Percentiles rank a stretch among this genome's conserved stretches.
Evolutionary conservation across 345 rosid genomes (phyloP).

Genomic region (Ceriops zippeliana): DNA sequence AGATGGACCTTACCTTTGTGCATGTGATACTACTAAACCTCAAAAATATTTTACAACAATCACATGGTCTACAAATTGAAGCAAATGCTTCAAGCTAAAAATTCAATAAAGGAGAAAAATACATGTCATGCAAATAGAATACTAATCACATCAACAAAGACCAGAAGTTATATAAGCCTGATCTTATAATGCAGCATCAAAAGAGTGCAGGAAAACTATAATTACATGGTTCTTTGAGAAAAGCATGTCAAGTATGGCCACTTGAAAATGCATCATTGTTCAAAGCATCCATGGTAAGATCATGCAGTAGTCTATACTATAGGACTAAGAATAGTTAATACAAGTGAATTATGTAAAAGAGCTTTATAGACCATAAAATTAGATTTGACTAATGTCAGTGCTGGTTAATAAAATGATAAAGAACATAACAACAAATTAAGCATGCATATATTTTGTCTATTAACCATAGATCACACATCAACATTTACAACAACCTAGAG

Average conservation of each 20-base stretch:
- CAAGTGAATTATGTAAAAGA: background rate
- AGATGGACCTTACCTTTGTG: too few relatives aligned
- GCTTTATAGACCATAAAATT: background rate
- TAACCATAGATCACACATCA: background rate
- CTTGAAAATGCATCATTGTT: too few relatives aligned
- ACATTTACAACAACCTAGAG: background rate
- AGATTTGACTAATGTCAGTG: background rate
- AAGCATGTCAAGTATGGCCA: too few relatives aligned
- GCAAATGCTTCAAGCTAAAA: background rate
- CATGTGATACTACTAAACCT: too few relatives aligned
- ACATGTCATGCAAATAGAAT: background rate
- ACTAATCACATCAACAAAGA: background rate
- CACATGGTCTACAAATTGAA: background rate
- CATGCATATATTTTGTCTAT: background rate
- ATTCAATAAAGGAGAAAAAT: background rate
- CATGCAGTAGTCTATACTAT: too few relatives aligned
- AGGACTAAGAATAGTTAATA: background rate
- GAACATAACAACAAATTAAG: background rate
- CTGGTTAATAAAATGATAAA: background rate
- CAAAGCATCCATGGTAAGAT: too few relatives aligned
- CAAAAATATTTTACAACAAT: background rate
- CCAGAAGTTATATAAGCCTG: background rate
- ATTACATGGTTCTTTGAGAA: too few relatives aligned
- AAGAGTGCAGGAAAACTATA: background rate
- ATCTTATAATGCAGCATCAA: background rate